Evolutionary conservation across 768 basidiomycete genomes (phyloP).

Genomic region (Lactarius sp.): DNA sequence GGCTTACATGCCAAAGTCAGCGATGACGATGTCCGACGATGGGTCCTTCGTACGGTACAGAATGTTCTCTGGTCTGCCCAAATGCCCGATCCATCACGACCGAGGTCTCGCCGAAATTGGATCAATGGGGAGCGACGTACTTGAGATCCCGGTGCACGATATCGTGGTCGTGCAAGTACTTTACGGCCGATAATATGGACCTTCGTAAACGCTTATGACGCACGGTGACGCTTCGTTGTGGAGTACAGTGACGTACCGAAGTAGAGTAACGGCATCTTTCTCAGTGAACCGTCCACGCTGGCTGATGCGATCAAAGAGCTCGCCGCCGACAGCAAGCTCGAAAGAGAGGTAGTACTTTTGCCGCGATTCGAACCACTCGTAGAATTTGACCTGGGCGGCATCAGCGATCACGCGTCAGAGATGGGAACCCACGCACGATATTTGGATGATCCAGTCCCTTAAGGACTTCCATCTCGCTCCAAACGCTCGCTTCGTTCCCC

Average conservation of each 20-base stretch:
- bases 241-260: constrained; percentile 46
- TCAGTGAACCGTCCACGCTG: constrained; percentile 91
- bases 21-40: constrained; percentile 88
- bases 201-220: constrained; percentile 34
- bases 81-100: not conserved
- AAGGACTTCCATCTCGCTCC: constrained; percentile 91
- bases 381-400: constrained; percentile 75
- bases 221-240: not conserved
- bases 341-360: constrained; percentile 95
- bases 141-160: constrained; percentile 98
- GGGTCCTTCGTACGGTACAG: constrained; percentile 75
- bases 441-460: constrained; percentile 88
- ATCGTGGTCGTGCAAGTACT: constrained; percentile 85
- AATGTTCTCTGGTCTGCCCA: constrained; percentile 86
- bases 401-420: not conserved
- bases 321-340: constrained; percentile 90
- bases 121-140: constrained; percentile 33
- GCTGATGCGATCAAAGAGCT: constrained; percentile 86
- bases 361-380: constrained; percentile 93
- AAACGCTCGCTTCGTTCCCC: constrained; percentile 82
- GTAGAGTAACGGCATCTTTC: constrained; percentile 74
- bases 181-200: constrained; percentile 78
- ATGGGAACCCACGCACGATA: constrained; percentile 51
- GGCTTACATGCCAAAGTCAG: constrained; percentile 91
- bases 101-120: not conserved